Evolutionary conservation across 352 stramenopile species (phyloP), one percentile per base, ranked within the genome.

Genomic region (Phytophthora fragariae): DNA sequence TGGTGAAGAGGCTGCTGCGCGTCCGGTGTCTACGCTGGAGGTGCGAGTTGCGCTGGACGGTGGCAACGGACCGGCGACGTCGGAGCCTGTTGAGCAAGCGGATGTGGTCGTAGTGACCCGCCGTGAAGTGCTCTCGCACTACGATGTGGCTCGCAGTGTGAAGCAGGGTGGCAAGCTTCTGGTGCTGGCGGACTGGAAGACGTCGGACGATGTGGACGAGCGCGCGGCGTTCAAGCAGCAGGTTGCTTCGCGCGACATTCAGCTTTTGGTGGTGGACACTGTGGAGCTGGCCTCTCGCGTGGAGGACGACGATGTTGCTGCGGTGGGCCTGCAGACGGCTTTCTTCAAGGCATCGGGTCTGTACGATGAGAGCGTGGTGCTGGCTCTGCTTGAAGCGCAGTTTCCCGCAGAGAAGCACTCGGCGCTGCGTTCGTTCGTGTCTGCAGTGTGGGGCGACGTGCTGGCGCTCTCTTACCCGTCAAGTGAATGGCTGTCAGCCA

Each of bases 161-260:
- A 91, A 92, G 70, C 67, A 60, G 33, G 79, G 82, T 31, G 86
- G 86, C 17, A 88, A 76, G 37, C 56, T 93, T 39, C 72, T 93
- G 2, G 83, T 93, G 49, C 72, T 89, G 50, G 62, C 81, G 19
- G 69, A 76, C 62, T 92, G 86, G 86, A 90, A 92, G 68, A 91
- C 84, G 3, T 61, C 84, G 14, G 84, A 92, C 68, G 84, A 93
- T 35, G 62, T 91, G 3, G 83, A 91, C 47, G 81, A 88, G 65
- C 79, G 76, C 47, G 60, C 67, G 3, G 56, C 54, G 31, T 90
- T 93, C 78, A 93, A 92, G 78, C 47, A 75, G 39, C 64, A 81
- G 9, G 73, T 93, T 27, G 86, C 84, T n/a, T 70, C 75, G 56
- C 87, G 88, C 72, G 61, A 78, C 41, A 68, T 85, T 19, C 57